phyloP scores from a whole-genome alignment of 495 filamentous ascomycete species.

The Oidiodendron maius region DNA sequence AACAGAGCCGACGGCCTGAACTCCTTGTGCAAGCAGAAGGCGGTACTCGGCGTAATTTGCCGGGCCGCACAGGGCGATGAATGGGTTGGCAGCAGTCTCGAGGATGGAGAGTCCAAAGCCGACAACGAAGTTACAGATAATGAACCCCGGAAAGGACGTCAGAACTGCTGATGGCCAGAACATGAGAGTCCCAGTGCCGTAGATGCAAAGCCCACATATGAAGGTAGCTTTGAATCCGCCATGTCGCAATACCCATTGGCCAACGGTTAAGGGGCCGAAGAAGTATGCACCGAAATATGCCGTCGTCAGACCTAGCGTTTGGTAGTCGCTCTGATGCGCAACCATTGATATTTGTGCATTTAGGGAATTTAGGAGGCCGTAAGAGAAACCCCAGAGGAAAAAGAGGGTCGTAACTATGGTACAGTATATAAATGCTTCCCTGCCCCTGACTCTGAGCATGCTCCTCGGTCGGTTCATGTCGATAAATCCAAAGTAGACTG shows the following conservation, averaged over 20 bases:
- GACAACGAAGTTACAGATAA: slow-evolving; percentile 59
- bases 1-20: slow-evolving; percentile 63
- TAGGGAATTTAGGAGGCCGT: slow-evolving; percentile 72
- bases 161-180: slow-evolving; percentile 63
- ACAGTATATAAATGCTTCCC: slow-evolving; percentile 44
- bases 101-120: slow-evolving; percentile 59
- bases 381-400: slow-evolving; percentile 84
- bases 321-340: slow-evolving; percentile 27
- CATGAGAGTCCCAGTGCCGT: slow-evolving; percentile 21
- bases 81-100: slow-evolving; percentile 65
- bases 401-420: slow-evolving; percentile 70
- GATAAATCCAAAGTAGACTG: slow-evolving; percentile 72
- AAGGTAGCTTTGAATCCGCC: slow-evolving; percentile 56
- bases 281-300: slow-evolving; percentile 51
- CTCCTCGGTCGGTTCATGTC: slow-evolving; percentile 72
- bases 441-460: slow-evolving; percentile 53
- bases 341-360: slow-evolving; percentile 51
- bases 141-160: slow-evolving; percentile 58
- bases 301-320: slow-evolving; percentile 34
- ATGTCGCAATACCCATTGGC: slow-evolving; percentile 55
- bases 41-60: slow-evolving; percentile 45
- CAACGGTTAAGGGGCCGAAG: slow-evolving; percentile 57
- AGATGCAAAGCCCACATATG: slow-evolving; percentile 24
- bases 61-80: slow-evolving; percentile 53
- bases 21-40: slow-evolving; percentile 60